phyloP scores from a whole-genome alignment of 2,329 filamentous ascomycete genomes.

The Pseudopyricularia javanii region DNA sequence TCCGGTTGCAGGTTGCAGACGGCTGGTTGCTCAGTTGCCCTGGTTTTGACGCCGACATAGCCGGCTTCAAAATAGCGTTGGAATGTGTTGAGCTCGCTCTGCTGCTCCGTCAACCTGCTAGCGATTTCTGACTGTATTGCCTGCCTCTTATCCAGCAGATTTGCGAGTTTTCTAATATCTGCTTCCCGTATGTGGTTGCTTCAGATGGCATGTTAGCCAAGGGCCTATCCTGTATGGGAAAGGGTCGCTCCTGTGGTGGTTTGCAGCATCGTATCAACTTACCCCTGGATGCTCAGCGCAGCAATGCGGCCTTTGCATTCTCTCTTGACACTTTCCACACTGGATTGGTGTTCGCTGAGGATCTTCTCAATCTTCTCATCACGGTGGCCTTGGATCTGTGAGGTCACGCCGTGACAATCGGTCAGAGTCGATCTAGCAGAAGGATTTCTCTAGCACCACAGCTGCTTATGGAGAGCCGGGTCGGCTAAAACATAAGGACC shows the following conservation, averaged over 20 bases:
- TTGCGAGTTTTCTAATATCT: slow-evolving; percentile 6
- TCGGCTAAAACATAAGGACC: not conserved
- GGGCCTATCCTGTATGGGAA: not conserved
- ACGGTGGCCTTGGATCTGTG: not conserved
- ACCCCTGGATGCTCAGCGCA: not conserved
- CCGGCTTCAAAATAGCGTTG: slow-evolving; percentile 8
- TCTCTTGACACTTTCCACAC: not conserved
- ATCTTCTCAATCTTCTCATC: not conserved
- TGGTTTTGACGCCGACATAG: slow-evolving; percentile 9
- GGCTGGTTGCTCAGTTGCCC: slow-evolving; percentile 3
- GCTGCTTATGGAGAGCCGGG: not conserved
- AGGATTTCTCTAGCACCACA: not conserved
- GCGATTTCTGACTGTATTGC: slow-evolving; percentile 10
- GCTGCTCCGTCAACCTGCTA: slow-evolving; percentile 8
- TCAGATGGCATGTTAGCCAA: not conserved
- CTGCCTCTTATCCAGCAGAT: slow-evolving; percentile 9
- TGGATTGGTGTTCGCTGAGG: not conserved
- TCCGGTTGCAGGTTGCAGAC: not conserved
- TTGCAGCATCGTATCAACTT: not conserved
- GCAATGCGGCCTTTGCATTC: not conserved
- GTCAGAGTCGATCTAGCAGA: not conserved
- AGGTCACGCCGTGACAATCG: not conserved
- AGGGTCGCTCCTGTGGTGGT: too few species aligned
- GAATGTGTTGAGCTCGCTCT: slow-evolving; percentile 9
- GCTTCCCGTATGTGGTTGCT: not conserved